These are phyloP conservation scores for Fraxinus americana DNA, from an alignment of 257 asterid genomes.

Conservation along the genomic window DNA sequence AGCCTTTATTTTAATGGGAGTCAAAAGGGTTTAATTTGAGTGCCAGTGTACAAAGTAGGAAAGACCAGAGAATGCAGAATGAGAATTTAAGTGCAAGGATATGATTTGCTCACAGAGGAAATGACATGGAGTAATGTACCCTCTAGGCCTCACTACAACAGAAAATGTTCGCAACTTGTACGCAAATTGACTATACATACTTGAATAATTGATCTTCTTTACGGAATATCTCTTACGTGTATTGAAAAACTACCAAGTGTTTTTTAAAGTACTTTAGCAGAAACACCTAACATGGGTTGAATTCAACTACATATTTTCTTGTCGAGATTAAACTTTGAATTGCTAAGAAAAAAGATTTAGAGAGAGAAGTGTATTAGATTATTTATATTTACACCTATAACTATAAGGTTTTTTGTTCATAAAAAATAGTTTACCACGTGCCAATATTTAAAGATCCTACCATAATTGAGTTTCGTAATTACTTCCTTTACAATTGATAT, in stretches of 20 bases:
- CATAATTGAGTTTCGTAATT: too few relatives aligned
- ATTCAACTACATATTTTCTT: not conserved
- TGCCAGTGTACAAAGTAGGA: not conserved
- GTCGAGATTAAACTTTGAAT: not conserved
- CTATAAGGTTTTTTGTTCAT: too few relatives aligned
- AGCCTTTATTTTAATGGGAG: too few relatives aligned
- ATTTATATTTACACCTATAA: too few relatives aligned
- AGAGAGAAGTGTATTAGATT: too few relatives aligned
- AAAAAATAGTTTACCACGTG: too few relatives aligned
- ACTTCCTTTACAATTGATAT: too few relatives aligned
- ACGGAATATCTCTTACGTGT: not conserved
- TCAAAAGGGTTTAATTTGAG: not conserved
- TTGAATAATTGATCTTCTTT: not conserved
- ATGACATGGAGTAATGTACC: not conserved
- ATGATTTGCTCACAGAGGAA: slow-evolving; percentile 23
- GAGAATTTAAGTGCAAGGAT: slow-evolving; percentile 8
- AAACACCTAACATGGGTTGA: not conserved
- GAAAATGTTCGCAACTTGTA: not conserved
- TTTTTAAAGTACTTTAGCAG: not conserved
- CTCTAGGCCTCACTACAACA: not conserved
- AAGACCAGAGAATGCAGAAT: not conserved
- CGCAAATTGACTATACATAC: not conserved
- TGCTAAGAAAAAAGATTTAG: too few relatives aligned
- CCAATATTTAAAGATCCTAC: too few relatives aligned
- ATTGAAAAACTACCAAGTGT: not conserved